phyloP scores from a whole-genome alignment of 2,329 filamentous ascomycete genomes.

The Ophiocordyceps camponoti-leonardi region DNA sequence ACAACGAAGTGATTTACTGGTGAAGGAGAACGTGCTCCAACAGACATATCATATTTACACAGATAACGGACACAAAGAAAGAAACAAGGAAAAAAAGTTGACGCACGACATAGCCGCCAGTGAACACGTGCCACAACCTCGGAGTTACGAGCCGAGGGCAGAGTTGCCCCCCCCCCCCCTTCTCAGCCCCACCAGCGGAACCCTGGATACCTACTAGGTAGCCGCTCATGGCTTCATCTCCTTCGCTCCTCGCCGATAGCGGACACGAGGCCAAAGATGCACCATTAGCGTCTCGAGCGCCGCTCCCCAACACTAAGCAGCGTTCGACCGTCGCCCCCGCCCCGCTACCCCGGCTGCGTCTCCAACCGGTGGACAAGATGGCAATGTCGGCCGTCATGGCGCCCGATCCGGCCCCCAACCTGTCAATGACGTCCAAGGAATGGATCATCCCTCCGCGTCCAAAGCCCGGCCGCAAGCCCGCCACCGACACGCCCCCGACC shows the following conservation, averaged over 20 bases:
- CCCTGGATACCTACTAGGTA: background rate
- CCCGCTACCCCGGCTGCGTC: conserved; percentile 13
- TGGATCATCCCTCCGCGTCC: conserved; percentile 73
- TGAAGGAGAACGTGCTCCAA: too few species aligned
- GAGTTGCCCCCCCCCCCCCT: conserved; percentile 5
- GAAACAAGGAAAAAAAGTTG: background rate
- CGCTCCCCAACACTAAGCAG: conserved; percentile 6
- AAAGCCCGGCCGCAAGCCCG: conserved; percentile 85
- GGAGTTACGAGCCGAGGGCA: background rate
- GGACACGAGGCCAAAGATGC: background rate
- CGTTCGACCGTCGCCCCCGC: conserved; percentile 8
- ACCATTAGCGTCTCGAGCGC: conserved; percentile 4
- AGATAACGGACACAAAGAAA: background rate
- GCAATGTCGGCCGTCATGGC: conserved; percentile 30
- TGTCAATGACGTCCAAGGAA: conserved; percentile 61
- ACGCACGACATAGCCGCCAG: background rate
- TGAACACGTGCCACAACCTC: background rate
- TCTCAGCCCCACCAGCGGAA: conserved; percentile 4
- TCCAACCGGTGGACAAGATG: conserved; percentile 23
- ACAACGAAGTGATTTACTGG: background rate
- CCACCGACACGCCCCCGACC: conserved; percentile 79
- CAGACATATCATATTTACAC: too few species aligned
- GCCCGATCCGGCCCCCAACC: conserved; percentile 24
- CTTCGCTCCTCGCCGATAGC: conserved; percentile 1
- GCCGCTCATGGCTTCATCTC: background rate